Percentiles rank a stretch among this genome's conserved stretches.
Conservation (phyloP, 495 filamentous ascomycete genomes). For the Penicillium odoratum region DNA sequence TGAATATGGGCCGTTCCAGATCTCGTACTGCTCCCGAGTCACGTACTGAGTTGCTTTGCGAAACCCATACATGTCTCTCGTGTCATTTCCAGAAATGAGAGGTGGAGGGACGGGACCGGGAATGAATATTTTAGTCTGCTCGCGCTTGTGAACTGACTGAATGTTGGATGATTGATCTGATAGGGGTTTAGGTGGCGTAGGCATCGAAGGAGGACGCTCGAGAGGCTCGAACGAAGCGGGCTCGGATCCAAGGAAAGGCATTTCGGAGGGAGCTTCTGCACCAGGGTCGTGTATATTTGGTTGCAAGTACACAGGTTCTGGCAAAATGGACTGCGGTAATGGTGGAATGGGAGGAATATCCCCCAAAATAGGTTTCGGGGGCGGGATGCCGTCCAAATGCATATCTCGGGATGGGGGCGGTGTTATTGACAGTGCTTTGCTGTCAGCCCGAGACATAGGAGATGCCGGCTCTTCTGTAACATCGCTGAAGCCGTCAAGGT, state of each 20-base stretch:
- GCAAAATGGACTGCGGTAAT: conserved; percentile 16
- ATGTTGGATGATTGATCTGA: conserved; percentile 10
- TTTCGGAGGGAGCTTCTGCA: conserved; percentile 4
- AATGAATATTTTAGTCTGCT: conserved; percentile 42
- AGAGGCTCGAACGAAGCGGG: not conserved
- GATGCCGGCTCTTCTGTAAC: conserved; percentile 45
- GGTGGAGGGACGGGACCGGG: conserved; percentile 43
- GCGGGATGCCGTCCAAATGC: conserved; percentile 26
- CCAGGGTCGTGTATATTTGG: conserved; percentile 3
- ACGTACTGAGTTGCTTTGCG: conserved; percentile 83
- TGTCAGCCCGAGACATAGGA: conserved; percentile 31
- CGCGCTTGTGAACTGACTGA: conserved; percentile 20
- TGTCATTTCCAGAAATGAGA: conserved; percentile 32
- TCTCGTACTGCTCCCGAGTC: conserved; percentile 72
- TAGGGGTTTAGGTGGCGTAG: conserved; percentile 6
- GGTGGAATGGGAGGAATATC: conserved; percentile 28
- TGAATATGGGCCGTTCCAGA: conserved; percentile 73
- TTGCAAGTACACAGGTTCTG: conserved; percentile 8
- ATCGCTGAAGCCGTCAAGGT: conserved; percentile 77
- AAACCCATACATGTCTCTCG: conserved; percentile 88
- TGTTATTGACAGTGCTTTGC: conserved; percentile 34
- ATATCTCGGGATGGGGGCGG: conserved; percentile 34
- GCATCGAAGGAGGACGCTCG: not conserved
- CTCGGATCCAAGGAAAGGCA: not conserved
- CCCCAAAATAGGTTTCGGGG: conserved; percentile 21